Percentiles rank a stretch among this genome's conserved stretches.
phyloP scores from a whole-genome alignment of 1,284 basidiomycete species.

The Leccinum cinnamomeum region DNA sequence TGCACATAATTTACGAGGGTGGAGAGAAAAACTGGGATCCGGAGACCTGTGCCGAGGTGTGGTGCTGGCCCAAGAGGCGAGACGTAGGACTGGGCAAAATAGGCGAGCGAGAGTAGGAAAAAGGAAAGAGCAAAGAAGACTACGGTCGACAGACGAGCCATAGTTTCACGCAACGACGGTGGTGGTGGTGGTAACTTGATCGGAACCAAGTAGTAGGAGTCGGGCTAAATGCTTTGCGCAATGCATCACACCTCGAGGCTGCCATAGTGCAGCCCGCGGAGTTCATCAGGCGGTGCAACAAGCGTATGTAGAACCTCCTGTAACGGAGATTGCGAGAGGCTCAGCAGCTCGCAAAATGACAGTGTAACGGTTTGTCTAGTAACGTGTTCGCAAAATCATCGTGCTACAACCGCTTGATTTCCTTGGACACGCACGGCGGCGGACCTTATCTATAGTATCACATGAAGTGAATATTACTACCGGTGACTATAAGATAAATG shows the following conservation, averaged over 20 bases:
- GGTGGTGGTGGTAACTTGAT: constrained; percentile 2
- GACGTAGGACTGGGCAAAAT: constrained; percentile 32
- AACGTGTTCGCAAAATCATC: neutral
- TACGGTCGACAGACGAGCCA: constrained; percentile 26
- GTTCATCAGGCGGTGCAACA: constrained; percentile 22
- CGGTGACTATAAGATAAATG: neutral
- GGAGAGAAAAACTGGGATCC: constrained; percentile 27
- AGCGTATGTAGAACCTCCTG: neutral
- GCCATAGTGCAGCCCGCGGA: constrained; percentile 20
- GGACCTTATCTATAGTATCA: neutral
- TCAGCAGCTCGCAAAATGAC: neutral
- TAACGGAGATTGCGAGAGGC: neutral
- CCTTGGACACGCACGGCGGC: neutral
- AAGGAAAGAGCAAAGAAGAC: constrained; percentile 28
- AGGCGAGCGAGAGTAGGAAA: constrained; percentile 33
- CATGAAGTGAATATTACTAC: constrained; percentile 1
- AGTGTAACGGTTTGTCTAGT: neutral
- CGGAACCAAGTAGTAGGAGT: constrained; percentile 10
- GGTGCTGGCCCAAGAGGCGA: constrained; percentile 36
- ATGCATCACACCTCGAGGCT: constrained; percentile 26
- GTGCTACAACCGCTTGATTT: neutral
- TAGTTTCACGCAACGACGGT: constrained; percentile 10
- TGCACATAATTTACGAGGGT: constrained; percentile 27
- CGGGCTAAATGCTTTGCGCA: constrained; percentile 19
- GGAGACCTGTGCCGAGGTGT: constrained; percentile 29